Base-by-base conservation (phyloP, 176 grass and related monocot species). In the Triticum dicoccoides region DNA sequence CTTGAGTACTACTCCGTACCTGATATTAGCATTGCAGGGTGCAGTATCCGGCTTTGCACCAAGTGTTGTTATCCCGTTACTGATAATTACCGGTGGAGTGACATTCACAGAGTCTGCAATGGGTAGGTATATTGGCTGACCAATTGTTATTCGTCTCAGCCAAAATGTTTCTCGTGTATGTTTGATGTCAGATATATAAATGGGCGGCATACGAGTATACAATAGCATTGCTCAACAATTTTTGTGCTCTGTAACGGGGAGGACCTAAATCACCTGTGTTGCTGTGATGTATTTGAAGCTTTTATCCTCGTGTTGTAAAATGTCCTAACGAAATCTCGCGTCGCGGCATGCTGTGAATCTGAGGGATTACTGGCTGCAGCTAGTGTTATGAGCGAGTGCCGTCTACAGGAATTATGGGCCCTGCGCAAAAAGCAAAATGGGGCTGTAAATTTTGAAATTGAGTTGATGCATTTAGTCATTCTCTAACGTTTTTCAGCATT, bases 21-120 rank as follows among this genome's bases (percentile, higher is more conserved):
- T 79, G 41, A 34, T 74, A 51, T 47, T 52, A 56, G 34, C 15
- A 56, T 51, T 73, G 67, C 20, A 32, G 52, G 44, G 68, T 45
- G 61, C 45, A 74, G 21, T 67, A 65, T 23, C 45, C 69, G 33
- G 15, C 68, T 81, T 89, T 69, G 69, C 75, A 80, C 59, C 37
- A 39, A 73, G 44, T 84, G 30, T 32, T 62, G 13, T 27, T 69
- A 56, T 11, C 79, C n/a, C 63, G 56, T 80, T 74, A 8, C 6
- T 84, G 67, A 79, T 62, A 54, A 73, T 73, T 73, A 17, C 81
- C 14, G 13, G 42, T 54, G 44, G 33, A 23, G 74, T 49, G 3
- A 71, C n/a, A 35, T 61, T 47, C 7, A 6, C 25, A 12, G 49
- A 62, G 20, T 79, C 24, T 51, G 21, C 81, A 72, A 42, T 27